Percentiles rank a stretch among this genome's conserved stretches.
Conservation (phyloP, 2,329 filamentous ascomycete genomes). For the Meredithiella fracta region DNA sequence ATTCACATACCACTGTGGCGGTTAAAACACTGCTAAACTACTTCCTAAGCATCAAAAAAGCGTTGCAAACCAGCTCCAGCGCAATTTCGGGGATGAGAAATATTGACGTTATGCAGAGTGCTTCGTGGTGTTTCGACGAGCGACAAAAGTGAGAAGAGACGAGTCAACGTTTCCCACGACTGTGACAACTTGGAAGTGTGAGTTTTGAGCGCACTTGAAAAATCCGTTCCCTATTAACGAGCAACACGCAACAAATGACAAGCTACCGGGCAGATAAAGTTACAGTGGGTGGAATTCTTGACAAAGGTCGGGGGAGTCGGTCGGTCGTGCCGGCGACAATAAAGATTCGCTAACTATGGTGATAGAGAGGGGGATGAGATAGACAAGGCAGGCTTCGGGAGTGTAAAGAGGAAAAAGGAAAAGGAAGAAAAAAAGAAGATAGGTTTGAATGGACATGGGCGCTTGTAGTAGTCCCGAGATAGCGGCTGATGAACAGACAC, state of each 20-base stretch:
- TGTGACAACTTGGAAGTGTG: conserved; percentile 5
- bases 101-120: background rate
- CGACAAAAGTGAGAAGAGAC: conserved; percentile 8
- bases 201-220: background rate
- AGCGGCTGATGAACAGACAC: background rate
- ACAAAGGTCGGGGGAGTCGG: background rate
- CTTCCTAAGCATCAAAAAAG: conserved; percentile 6
- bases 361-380: background rate
- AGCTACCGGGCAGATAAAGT: background rate
- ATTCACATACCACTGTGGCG: conserved; percentile 5
- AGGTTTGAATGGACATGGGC: background rate
- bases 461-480: background rate
- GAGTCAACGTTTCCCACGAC: conserved; percentile 12
- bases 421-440: conserved; percentile 1
- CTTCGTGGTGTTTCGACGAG: background rate
- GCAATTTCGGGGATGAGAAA: background rate
- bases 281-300: background rate
- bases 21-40: conserved; percentile 3
- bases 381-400: conserved; percentile 5
- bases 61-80: conserved; percentile 9
- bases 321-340: background rate
- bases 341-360: conserved; percentile 1
- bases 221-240: conserved; percentile 3
- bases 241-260: background rate
- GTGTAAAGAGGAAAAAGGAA: background rate